A percentile compares a stretch with the other conserved stretches of the same genome.
phyloP scores from a whole-genome alignment of 257 asterid species.

The Vinca minor region DNA sequence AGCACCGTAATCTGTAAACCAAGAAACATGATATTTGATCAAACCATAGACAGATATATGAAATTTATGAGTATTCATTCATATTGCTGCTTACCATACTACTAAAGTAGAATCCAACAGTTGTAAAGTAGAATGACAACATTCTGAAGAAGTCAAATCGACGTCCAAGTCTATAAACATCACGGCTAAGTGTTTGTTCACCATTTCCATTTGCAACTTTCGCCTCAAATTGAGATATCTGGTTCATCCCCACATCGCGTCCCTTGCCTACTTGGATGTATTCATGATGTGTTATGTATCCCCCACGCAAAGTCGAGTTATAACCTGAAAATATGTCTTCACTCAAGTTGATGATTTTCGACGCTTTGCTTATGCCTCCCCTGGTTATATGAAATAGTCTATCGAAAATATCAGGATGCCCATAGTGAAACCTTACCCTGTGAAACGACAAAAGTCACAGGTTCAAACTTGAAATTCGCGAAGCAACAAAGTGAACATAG shows the following conservation, averaged over 20 bases:
- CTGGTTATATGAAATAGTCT: conserved; percentile 87
- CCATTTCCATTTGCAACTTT: conserved; percentile 97
- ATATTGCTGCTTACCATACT: conserved; percentile 76
- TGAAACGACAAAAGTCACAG: conserved; percentile 19
- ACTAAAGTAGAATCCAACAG: conserved; percentile 95
- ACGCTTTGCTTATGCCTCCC: conserved; percentile 99
- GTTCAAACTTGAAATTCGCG: not conserved
- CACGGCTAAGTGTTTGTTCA: conserved; percentile 97
- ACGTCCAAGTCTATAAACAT: conserved; percentile 90
- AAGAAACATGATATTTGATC: no score
- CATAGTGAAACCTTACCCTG: conserved; percentile 99
- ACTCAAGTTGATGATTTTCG: conserved; percentile 83
- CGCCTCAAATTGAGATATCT: conserved; percentile 92
- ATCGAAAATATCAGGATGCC: conserved; percentile 96
- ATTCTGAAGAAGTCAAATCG: conserved; percentile 92
- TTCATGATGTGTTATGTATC: conserved; percentile 90
- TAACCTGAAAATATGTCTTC: conserved; percentile 97
- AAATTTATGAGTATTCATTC: not conserved
- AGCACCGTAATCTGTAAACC: conserved; percentile 87
- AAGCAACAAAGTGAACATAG: not conserved
- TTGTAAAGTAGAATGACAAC: conserved; percentile 96
- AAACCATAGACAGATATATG: conserved; percentile 1
- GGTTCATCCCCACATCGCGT: conserved; percentile 98
- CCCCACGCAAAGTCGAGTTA: conserved; percentile 85
- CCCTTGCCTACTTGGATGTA: conserved; percentile 99